Conservation (phyloP, 2,329 filamentous ascomycete genomes). For the Rutstroemia sp. region DNA sequence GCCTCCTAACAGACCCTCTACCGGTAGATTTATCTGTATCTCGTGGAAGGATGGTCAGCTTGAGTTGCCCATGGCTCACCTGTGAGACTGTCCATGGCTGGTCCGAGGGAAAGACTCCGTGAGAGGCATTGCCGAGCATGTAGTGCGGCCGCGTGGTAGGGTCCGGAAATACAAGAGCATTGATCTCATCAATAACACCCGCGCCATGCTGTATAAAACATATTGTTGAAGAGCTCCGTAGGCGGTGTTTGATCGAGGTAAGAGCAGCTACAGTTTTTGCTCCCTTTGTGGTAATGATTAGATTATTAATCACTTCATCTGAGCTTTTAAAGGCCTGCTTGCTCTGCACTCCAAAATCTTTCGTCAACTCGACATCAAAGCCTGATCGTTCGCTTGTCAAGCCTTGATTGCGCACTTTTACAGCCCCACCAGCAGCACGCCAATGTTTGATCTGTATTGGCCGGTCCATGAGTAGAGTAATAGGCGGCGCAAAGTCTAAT, state of each 20-base stretch:
- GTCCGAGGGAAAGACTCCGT: slow-evolving; percentile 34
- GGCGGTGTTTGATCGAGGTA: slow-evolving; percentile 51
- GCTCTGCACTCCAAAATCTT: slow-evolving; percentile 11
- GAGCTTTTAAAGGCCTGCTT: slow-evolving; percentile 25
- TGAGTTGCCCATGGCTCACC: slow-evolving; percentile 28
- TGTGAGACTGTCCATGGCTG: slow-evolving; percentile 36
- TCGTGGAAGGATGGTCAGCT: slow-evolving; percentile 27
- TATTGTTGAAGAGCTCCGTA: slow-evolving; percentile 63
- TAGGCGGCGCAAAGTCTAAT: slow-evolving; percentile 50
- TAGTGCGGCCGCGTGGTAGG: slow-evolving; percentile 62
- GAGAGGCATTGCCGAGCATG: slow-evolving; percentile 38
- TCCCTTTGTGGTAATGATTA: slow-evolving; percentile 64
- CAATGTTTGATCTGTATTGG: slow-evolving; percentile 37
- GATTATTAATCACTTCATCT: slow-evolving; percentile 49
- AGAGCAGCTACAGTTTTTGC: slow-evolving; percentile 50
- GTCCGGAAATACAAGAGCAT: slow-evolving; percentile 62
- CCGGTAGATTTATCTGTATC: neutral
- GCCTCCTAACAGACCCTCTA: slow-evolving; percentile 11
- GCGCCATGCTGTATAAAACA: slow-evolving; percentile 76
- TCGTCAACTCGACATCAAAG: slow-evolving; percentile 26
- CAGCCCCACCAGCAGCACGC: slow-evolving; percentile 37
- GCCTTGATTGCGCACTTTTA: slow-evolving; percentile 40
- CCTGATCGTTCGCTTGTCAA: slow-evolving; percentile 30
- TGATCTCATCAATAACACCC: slow-evolving; percentile 74
- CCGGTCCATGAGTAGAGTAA: slow-evolving; percentile 55